Percentiles rank a stretch among this genome's conserved stretches.
Conservation (phyloP, 768 basidiomycete species). For the Lactarius quietus region DNA sequence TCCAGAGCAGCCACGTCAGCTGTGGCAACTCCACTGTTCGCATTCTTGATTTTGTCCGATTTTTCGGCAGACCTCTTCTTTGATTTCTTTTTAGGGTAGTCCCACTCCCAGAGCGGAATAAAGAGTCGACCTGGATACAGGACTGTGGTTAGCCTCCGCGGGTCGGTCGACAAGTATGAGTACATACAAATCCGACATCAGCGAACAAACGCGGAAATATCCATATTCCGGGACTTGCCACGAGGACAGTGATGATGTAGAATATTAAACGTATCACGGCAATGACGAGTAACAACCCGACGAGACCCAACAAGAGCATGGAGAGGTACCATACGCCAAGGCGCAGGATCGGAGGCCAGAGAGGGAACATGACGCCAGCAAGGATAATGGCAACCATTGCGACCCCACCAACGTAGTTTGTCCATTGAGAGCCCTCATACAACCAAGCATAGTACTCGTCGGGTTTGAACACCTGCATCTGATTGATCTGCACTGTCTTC, state of each 20-base stretch:
- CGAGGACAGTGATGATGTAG: conserved; percentile 88
- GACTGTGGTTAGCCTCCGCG: conserved; percentile 6
- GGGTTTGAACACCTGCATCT: conserved; percentile 71
- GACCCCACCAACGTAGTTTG: conserved; percentile 84
- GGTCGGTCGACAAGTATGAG: not conserved
- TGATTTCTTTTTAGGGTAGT: conserved; percentile 64
- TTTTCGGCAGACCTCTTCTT: conserved; percentile 58
- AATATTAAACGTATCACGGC: conserved; percentile 90
- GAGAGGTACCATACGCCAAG: conserved; percentile 95
- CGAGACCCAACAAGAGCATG: conserved; percentile 80
- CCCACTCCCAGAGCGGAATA: conserved; percentile 97
- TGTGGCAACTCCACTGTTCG: conserved; percentile 34
- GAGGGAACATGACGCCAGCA: conserved; percentile 97
- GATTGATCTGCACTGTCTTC: conserved; percentile 75
- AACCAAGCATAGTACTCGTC: conserved; percentile 96
- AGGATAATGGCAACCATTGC: conserved; percentile 93
- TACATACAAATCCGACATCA: conserved; percentile 94
- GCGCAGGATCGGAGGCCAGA: conserved; percentile 93
- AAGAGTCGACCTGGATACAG: conserved; percentile 92
- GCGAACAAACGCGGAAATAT: conserved; percentile 98
- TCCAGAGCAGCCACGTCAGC: conserved; percentile 43
- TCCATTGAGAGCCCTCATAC: conserved; percentile 91
- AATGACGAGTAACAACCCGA: conserved; percentile 87
- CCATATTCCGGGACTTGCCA: conserved; percentile 91
- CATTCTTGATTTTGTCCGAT: conserved; percentile 41